Conservation (phyloP, 2,329 filamentous ascomycete species). For the Scleromitrula shiraiana region DNA sequence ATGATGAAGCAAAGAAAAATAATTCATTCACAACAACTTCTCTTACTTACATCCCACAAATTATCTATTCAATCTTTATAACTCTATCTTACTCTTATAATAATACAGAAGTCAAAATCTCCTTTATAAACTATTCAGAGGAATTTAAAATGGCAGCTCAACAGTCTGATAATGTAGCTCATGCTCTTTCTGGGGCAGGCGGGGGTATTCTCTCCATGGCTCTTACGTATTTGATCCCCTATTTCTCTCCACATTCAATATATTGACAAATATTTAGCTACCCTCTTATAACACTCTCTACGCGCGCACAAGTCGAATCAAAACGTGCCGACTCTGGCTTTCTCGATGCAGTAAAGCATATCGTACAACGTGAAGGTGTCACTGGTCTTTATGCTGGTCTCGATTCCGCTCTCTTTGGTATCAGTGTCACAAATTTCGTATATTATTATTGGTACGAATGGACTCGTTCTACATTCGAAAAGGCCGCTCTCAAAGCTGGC, state of each 20-base stretch:
- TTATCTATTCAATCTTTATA: background rate
- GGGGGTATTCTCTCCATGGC: conserved; percentile 94
- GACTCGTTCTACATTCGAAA: conserved; percentile 80
- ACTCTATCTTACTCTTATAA: background rate
- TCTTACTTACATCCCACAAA: background rate
- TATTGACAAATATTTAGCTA: conserved; percentile 50
- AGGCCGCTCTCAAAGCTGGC: conserved; percentile 63
- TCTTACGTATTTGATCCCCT: conserved; percentile 59
- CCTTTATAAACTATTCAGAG: conserved; percentile 3
- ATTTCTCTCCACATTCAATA: conserved; percentile 4
- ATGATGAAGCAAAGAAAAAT: conserved; percentile 1
- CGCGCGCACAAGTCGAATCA: conserved; percentile 94
- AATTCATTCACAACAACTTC: background rate
- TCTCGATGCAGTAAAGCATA: conserved; percentile 72
- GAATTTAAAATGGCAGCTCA: conserved; percentile 27
- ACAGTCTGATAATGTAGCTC: conserved; percentile 93
- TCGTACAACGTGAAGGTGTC: conserved; percentile 86
- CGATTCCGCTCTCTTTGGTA: conserved; percentile 91
- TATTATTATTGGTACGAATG: conserved; percentile 99
- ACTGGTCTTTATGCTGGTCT: conserved; percentile 86
- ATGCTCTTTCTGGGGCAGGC: conserved; percentile 86
- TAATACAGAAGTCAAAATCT: background rate
- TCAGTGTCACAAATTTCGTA: conserved; percentile 97
- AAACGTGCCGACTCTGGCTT: conserved; percentile 83
- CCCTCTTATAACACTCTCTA: conserved; percentile 94